Conservation (phyloP, 805 yeast species). For the Vanderwaltozyma tropicalis region DNA sequence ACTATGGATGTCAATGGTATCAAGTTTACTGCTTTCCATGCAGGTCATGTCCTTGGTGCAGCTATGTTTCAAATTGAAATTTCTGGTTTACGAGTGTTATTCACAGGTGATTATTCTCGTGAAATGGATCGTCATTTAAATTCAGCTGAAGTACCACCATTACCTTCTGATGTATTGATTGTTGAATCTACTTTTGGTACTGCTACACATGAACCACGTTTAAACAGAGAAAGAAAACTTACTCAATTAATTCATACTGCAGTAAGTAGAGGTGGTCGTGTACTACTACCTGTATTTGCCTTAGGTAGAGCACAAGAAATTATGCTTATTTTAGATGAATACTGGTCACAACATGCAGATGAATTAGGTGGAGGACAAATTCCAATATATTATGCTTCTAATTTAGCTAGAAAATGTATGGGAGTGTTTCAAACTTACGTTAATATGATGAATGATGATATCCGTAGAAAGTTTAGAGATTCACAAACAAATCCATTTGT, state of each 20-base stretch:
- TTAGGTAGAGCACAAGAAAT: conserved; percentile 95
- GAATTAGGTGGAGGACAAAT: conserved; percentile 51
- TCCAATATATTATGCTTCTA: conserved; percentile 84
- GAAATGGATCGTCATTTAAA: conserved; percentile 93
- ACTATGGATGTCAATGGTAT: conserved; percentile 92
- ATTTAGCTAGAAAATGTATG: conserved; percentile 90
- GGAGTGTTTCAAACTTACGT: conserved; percentile 95
- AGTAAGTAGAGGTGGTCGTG: conserved; percentile 79
- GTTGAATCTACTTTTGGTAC: conserved; percentile 97
- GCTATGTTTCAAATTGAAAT: conserved; percentile 95
- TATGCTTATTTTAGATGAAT: conserved; percentile 81
- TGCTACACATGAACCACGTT: conserved; percentile 87
- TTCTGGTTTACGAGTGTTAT: conserved; percentile 78
- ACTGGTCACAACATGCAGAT: conserved; percentile 80
- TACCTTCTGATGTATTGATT: conserved; percentile 77
- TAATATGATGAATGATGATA: conserved; percentile 92
- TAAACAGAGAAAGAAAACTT: conserved; percentile 72
- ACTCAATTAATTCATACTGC: conserved; percentile 79
- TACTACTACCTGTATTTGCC: conserved; percentile 88
- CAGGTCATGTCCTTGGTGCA: conserved; percentile 99
- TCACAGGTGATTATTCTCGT: conserved; percentile 95
- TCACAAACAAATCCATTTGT: conserved; percentile 82
- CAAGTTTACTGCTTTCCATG: conserved; percentile 94
- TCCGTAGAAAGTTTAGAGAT: conserved; percentile 63
- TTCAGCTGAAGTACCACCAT: conserved; percentile 87